A percentile compares a stretch with the other conserved stretches of the same genome.
Evolutionary conservation across 2,329 filamentous ascomycete genomes (phyloP).

Genomic region (Truncatella angustata): DNA sequence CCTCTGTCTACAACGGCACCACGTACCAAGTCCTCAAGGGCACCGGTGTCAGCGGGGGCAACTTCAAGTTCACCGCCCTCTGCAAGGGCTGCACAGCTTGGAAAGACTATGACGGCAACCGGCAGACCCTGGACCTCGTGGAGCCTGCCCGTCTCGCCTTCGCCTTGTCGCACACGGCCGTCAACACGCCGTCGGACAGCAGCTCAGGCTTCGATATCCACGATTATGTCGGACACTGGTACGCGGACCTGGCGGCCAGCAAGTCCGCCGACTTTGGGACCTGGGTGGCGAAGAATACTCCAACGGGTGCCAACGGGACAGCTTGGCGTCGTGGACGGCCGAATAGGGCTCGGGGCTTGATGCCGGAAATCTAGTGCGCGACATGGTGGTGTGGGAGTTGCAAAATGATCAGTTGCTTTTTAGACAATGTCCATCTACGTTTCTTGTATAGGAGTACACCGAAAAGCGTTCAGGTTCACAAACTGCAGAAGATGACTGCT

Average conservation of each 20-base stretch:
- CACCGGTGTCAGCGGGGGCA: conserved; percentile 30
- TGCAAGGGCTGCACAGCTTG: conserved; percentile 41
- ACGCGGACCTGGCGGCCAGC: conserved; percentile 33
- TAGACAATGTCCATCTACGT: too few relatives aligned
- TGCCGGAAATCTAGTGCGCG: too few relatives aligned
- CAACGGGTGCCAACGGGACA: neutral
- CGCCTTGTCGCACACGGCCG: conserved; percentile 34
- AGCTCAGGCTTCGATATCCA: conserved; percentile 41
- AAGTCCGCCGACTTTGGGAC: conserved; percentile 31
- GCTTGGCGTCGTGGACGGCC: neutral
- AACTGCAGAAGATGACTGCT: too few relatives aligned
- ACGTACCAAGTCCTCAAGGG: conserved; percentile 33
- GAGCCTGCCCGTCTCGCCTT: conserved; percentile 38
- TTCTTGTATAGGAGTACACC: too few relatives aligned
- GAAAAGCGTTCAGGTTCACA: too few relatives aligned
- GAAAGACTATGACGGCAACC: conserved; percentile 38
- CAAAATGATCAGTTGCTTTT: too few relatives aligned
- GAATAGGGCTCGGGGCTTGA: too few relatives aligned
- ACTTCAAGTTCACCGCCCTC: conserved; percentile 33
- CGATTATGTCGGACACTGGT: conserved; percentile 39
- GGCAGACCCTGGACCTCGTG: conserved; percentile 34
- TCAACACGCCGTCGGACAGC: conserved; percentile 34
- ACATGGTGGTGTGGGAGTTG: too few relatives aligned
- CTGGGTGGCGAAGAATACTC: conserved; percentile 27
- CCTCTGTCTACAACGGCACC: conserved; percentile 28